A percentile compares a stretch with the other conserved stretches of the same genome.
These are phyloP conservation scores for Onygena corvina DNA, from an alignment of 2,329 filamentous ascomycete species.

Conservation along the genomic window DNA sequence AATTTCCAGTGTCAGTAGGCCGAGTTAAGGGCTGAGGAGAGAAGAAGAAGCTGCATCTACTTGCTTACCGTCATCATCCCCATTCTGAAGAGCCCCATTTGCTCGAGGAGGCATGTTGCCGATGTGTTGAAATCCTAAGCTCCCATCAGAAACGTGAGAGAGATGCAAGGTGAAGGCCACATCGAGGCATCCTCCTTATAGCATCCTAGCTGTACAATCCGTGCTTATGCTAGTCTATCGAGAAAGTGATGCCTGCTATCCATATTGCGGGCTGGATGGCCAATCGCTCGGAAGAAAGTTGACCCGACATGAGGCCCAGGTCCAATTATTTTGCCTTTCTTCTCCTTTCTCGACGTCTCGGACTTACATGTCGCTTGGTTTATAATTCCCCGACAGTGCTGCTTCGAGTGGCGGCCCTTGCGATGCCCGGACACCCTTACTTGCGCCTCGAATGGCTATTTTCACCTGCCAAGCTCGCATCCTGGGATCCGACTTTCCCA, in stretches of 20 bases:
- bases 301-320: too few species aligned
- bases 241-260: background rate
- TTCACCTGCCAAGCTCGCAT: background rate
- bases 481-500: background rate
- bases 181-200: background rate
- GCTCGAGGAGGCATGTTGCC: background rate
- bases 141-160: background rate
- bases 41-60: background rate
- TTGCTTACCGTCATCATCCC: constrained; percentile 6
- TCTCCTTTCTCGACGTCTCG: too few species aligned
- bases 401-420: too few species aligned
- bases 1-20: background rate
- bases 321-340: too few species aligned
- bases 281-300: too few species aligned
- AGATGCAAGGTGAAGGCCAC: background rate
- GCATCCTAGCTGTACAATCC: background rate
- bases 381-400: too few species aligned
- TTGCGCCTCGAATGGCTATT: background rate
- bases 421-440: too few species aligned
- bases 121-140: background rate
- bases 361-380: too few species aligned
- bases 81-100: background rate
- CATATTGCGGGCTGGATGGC: background rate
- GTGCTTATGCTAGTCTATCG: background rate
- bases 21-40: background rate